phyloP scores from a whole-genome alignment of 2,329 filamentous ascomycete genomes.

The Neonectria punicea region DNA sequence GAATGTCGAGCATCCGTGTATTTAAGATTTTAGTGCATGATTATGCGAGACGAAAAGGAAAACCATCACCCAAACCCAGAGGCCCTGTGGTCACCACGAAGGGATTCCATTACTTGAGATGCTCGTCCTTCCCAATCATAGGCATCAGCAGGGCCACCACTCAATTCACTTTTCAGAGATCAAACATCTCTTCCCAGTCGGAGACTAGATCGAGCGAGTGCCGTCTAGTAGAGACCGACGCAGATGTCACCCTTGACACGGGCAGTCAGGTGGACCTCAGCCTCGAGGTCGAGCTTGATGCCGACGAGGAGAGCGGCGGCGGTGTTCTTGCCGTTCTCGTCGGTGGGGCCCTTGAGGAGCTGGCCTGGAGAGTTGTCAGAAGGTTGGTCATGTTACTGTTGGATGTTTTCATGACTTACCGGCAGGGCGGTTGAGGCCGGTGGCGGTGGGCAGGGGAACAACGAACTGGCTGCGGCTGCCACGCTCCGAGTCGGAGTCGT shows the following conservation, averaged over 20 bases:
- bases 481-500: slow-evolving; percentile 43
- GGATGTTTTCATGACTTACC: slow-evolving; percentile 39
- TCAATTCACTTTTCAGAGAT: slow-evolving; percentile 9
- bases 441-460: slow-evolving; percentile 45
- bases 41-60: background rate
- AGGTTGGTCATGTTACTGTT: background rate
- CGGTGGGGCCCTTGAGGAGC: slow-evolving; percentile 66
- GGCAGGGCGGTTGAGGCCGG: slow-evolving; percentile 49
- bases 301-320: slow-evolving; percentile 67
- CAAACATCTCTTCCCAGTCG: slow-evolving; percentile 3
- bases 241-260: slow-evolving; percentile 70
- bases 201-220: background rate
- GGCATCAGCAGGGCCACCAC: slow-evolving; percentile 12
- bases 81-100: background rate
- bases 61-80: slow-evolving; percentile 4
- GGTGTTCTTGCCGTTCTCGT: slow-evolving; percentile 67
- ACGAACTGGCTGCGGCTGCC: slow-evolving; percentile 40
- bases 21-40: slow-evolving; percentile 4
- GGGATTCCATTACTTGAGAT: slow-evolving; percentile 10
- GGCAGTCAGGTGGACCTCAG: slow-evolving; percentile 70
- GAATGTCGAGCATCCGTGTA: background rate
- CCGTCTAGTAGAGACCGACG: slow-evolving; percentile 50
- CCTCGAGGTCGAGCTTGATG: slow-evolving; percentile 72
- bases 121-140: slow-evolving; percentile 3
- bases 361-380: slow-evolving; percentile 51